phyloP scores from a whole-genome alignment of 2,329 filamentous ascomycete species.

The Paracamarosporium sp. region DNA sequence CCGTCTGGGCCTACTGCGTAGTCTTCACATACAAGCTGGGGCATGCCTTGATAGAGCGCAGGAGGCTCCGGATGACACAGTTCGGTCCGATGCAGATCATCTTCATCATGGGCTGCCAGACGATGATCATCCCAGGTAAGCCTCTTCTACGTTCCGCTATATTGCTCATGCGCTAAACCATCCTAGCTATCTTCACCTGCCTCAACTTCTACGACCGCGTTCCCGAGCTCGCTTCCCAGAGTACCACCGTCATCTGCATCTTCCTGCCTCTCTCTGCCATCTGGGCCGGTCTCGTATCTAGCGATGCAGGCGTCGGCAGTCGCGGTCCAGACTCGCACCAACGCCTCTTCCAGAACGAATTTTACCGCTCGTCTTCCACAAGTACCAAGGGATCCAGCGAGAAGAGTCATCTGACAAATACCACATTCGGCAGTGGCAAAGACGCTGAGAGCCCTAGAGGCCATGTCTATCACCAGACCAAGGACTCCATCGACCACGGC shows the following conservation, averaged over 20 bases:
- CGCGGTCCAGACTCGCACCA: constrained; percentile 34
- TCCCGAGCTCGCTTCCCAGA: constrained; percentile 61
- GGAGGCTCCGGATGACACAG: constrained; percentile 62
- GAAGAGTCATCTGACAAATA: constrained; percentile 26
- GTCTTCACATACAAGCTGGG: constrained; percentile 69
- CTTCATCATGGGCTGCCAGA: constrained; percentile 72
- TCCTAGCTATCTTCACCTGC: constrained; percentile 65
- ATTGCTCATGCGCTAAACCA: constrained; percentile 23
- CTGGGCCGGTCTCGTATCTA: constrained; percentile 60
- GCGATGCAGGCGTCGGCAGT: constrained; percentile 26
- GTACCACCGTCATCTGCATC: constrained; percentile 65
- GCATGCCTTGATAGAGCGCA: constrained; percentile 62
- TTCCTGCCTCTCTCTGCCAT: constrained; percentile 71
- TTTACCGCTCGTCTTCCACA: constrained; percentile 21
- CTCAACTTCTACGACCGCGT: constrained; percentile 60
- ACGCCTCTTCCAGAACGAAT: constrained; percentile 31
- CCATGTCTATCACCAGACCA: background rate
- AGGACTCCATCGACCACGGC: constrained; percentile 1
- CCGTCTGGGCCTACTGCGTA: constrained; percentile 68
- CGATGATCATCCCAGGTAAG: constrained; percentile 68
- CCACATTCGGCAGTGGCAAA: constrained; percentile 22
- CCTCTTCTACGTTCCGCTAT: background rate
- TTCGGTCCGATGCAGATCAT: constrained; percentile 72
- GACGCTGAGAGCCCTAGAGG: constrained; percentile 17
- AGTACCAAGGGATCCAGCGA: constrained; percentile 16